phyloP scores from a whole-genome alignment of 225 moss, liverwort and hornwort genomes.

The Ulota crispa region DNA sequence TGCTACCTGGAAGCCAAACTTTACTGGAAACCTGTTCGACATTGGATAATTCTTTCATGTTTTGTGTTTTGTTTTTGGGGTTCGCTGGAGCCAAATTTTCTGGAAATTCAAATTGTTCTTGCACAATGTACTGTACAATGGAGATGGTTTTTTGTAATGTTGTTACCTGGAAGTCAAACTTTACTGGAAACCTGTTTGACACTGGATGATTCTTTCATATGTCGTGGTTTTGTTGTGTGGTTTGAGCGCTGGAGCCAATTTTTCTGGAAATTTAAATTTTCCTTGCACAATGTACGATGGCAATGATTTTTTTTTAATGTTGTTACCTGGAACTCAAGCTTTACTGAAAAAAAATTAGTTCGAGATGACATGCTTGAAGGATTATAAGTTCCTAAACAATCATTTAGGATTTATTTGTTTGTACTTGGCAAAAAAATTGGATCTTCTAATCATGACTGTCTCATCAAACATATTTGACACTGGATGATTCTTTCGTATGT shows the following conservation, averaged over 20 bases:
- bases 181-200: background rate
- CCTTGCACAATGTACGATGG: too few relatives aligned
- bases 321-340: too few relatives aligned
- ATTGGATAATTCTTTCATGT: background rate
- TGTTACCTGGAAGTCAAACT: background rate
- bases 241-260: too few relatives aligned
- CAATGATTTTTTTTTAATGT: too few relatives aligned
- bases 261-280: too few relatives aligned
- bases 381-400: too few relatives aligned
- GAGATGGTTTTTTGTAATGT: background rate
- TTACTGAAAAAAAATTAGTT: too few relatives aligned
- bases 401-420: too few relatives aligned
- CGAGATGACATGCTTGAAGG: too few relatives aligned
- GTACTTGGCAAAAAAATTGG: too few relatives aligned
- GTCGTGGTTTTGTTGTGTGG: background rate
- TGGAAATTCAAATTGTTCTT: background rate
- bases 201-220: background rate
- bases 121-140: background rate
- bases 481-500: background rate
- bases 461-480: background rate
- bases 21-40: background rate
- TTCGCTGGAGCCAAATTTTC: background rate
- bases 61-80: background rate
- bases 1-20: background rate
- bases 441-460: too few relatives aligned